Base-by-base conservation (phyloP, 352 stramenopile species). In the Aphanomyces astaci region DNA sequence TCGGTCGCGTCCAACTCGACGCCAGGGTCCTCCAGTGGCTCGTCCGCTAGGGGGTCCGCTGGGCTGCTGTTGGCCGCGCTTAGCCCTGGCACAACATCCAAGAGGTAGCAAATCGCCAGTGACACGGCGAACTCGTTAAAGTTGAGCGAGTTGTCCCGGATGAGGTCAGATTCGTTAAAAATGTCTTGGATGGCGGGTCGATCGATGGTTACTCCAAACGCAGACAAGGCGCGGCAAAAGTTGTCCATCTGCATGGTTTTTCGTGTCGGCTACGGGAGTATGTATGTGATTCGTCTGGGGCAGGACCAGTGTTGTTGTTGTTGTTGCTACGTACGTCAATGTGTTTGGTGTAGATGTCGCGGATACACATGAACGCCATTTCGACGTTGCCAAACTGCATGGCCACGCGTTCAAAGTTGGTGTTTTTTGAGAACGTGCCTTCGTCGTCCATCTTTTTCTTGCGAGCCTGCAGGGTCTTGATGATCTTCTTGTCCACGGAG, bases 101-200 rank as follows among this genome's bases (percentile, higher is more conserved):
- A 74, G 36, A 96, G 75, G 55, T 93, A 87, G 22, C 82, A 82
- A 60, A 95, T 89, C 17, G 87, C 86, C 30, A 96, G 77, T 43
- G 82, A 94, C 7, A 93, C 74, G 25, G 95, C 69, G 66, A 96
- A 95, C 60, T 96, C 87, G 59, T 93, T 93, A 53, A 90, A 82
- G 54, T 81, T 92, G 51, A 96, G 63, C 28, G 78, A 80, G 64
- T 92, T 90, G 76, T 96, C 85, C 43, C 85, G 81, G 68, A 90
- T 84, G 77, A 96, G 88, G 75, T 96, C 86, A n/a, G 85, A 90
- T 73, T 94, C 86, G 70, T 92, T 89, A 67, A 94, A 94, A 66
- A 94, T 87, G 56, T 92, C 82, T 5, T 74, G 72, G 75, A 92
- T 77, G 48, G 89, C 83, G 2, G 75, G 71, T 60, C 89, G 79